phyloP scores from a whole-genome alignment of 768 basidiomycete genomes.

The Podaxis carcinomalis region DNA sequence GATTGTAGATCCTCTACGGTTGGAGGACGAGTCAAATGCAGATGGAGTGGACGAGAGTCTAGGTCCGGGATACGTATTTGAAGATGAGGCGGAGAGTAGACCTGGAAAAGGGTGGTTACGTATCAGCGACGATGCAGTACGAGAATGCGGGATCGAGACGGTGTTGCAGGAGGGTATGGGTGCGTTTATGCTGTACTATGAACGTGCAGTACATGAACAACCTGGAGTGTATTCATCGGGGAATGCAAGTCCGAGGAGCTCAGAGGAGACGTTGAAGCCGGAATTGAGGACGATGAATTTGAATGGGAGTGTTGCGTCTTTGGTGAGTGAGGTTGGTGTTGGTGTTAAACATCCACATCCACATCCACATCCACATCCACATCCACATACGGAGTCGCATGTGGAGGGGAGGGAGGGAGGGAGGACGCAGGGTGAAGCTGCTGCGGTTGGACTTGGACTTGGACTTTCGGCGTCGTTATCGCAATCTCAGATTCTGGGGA shows the following conservation, averaged over 20 bases:
- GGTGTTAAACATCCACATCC: constrained; percentile 24
- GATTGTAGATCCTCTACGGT: constrained; percentile 25
- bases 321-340: constrained; percentile 40
- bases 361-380: constrained; percentile 4
- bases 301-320: constrained; percentile 45
- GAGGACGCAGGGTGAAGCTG: constrained; percentile 8
- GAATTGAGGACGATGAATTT: constrained; percentile 38
- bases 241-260: constrained; percentile 28
- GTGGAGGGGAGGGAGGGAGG: constrained; percentile 17
- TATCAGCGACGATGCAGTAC: constrained; percentile 81
- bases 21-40: constrained; percentile 21
- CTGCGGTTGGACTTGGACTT: neutral
- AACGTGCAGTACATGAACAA: constrained; percentile 44
- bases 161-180: constrained; percentile 68
- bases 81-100: constrained; percentile 25
- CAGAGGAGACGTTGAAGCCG: constrained; percentile 65
- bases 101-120: constrained; percentile 78
- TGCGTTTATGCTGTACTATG: constrained; percentile 97
- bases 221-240: constrained; percentile 21
- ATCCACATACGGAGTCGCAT: neutral
- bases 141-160: constrained; percentile 68
- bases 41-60: constrained; percentile 15
- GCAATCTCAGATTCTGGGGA: neutral
- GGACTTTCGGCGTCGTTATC: constrained; percentile 4
- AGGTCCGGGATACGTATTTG: constrained; percentile 11